Evolutionary conservation across 768 basidiomycete genomes (phyloP), one percentile per base, ranked within the genome.

Genomic region (Tulasnella sp.): DNA sequence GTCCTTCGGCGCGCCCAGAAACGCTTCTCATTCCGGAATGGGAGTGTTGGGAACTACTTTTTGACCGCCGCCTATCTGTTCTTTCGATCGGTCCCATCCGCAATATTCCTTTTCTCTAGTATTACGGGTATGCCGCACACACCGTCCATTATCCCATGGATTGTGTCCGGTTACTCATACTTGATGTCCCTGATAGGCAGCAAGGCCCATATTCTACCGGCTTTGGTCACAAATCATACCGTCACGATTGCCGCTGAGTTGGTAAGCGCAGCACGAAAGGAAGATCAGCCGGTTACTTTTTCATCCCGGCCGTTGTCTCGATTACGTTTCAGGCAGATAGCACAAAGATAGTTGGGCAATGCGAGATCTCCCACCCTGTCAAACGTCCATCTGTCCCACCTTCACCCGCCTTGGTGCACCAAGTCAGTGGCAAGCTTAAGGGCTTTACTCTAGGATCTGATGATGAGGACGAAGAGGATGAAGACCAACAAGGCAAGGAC

Each of bases 161-260:
- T 43, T n/a, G n/a, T n/a, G n/a, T n/a, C n/a, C n/a, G n/a, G n/a
- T n/a, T n/a, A n/a, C 17, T 42, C 41, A 42, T 42, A 11, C 9
- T 10, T 24, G 13, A 43, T 41, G 23, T 24, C 19, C 63, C 53
- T 48, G 17, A n/a, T 19, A 34, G 26, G 63, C 63, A 41, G 63
- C 42, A 70, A 77, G 78, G 85, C 88, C 10, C 80, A 84, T 62
- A 94, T 98, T 60, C 74, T 95, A 1, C 94, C 94, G 0, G 89
- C 85, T 3, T 86, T 98, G 64, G 82, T 94, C 42, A 98, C 94
- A 11, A 94, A 91, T 70, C 89, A 91, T 69, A 92, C 88, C 0
- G 90, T 92, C n/a, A 96, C 93, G 13, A 92, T 98, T 63, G 89
- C 92, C 41, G 91, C 86, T 23, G 86, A 94, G 71, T 77, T 95